Percentiles rank a stretch among this genome's conserved stretches.
phyloP scores from a whole-genome alignment of 2,329 filamentous ascomycete genomes.

The Aspergillus spinulosporus region DNA sequence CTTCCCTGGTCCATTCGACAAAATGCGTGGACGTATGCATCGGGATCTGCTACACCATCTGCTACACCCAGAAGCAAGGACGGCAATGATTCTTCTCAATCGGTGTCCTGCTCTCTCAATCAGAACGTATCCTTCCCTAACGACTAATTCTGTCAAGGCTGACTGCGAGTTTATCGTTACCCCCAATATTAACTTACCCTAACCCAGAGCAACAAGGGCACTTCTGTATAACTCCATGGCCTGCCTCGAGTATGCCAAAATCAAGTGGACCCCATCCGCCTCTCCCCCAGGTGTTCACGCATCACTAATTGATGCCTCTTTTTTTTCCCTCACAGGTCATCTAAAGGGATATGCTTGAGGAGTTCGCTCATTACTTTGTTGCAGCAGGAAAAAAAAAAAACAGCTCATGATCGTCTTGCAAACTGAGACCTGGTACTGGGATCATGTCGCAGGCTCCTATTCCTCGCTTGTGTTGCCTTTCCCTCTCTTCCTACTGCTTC shows the following conservation, averaged over 20 bases:
- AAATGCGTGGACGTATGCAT: background rate
- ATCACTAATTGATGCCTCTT: background rate
- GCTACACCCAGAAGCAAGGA: background rate
- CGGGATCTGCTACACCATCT: background rate
- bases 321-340: no score
- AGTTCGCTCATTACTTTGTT: background rate
- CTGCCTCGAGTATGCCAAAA: background rate
- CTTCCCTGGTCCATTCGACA: background rate
- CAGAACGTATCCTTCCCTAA: background rate
- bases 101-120: background rate
- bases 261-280: background rate
- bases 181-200: no score
- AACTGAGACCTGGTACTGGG: background rate
- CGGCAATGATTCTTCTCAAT: background rate
- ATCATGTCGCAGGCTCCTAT: background rate
- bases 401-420: background rate
- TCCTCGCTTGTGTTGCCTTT: background rate
- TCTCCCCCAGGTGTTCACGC: background rate
- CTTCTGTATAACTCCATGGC: background rate
- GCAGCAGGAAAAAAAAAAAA: background rate
- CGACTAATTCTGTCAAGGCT: background rate
- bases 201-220: no score
- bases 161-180: background rate
- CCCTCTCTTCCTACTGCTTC: no score
- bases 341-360: background rate